A percentile compares a stretch with the other conserved stretches of the same genome.
phyloP scores from a whole-genome alignment of 78 protist species.

The Tieghemostelium lacteum region DNA sequence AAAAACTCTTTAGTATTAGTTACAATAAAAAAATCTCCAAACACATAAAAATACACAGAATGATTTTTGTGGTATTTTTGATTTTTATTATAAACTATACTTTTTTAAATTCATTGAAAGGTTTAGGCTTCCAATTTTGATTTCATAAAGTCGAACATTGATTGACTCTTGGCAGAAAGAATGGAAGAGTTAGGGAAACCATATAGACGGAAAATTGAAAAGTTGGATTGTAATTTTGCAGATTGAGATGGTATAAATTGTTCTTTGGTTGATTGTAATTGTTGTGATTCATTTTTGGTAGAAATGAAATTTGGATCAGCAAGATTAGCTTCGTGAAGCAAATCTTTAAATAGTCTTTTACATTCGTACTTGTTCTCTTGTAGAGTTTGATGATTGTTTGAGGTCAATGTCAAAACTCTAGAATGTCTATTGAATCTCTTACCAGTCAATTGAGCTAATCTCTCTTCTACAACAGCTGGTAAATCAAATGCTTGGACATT shows the following conservation, averaged over 20 bases:
- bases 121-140: conserved; percentile 23
- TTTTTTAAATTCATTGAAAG: no score
- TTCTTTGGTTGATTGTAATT: neutral
- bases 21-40: no score
- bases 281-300: neutral
- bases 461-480: conserved; percentile 17
- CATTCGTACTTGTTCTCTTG: conserved; percentile 26
- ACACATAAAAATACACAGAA: no score
- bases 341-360: conserved; percentile 4
- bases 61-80: no score
- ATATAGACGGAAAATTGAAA: conserved; percentile 9
- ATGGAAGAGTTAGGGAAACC: conserved; percentile 45
- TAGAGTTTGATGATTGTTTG: conserved; percentile 17
- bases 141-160: conserved; percentile 7
- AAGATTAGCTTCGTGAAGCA: conserved; percentile 38
- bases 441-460: conserved; percentile 28
- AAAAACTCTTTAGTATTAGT: no score
- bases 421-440: conserved; percentile 1
- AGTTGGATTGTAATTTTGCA: neutral
- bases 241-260: conserved; percentile 9
- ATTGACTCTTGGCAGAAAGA: neutral
- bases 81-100: no score
- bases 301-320: conserved; percentile 70
- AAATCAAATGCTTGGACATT: conserved; percentile 37
- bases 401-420: conserved; percentile 9